phyloP scores from a whole-genome alignment of 202 grass and related monocot species.

The Zizania palustris region DNA sequence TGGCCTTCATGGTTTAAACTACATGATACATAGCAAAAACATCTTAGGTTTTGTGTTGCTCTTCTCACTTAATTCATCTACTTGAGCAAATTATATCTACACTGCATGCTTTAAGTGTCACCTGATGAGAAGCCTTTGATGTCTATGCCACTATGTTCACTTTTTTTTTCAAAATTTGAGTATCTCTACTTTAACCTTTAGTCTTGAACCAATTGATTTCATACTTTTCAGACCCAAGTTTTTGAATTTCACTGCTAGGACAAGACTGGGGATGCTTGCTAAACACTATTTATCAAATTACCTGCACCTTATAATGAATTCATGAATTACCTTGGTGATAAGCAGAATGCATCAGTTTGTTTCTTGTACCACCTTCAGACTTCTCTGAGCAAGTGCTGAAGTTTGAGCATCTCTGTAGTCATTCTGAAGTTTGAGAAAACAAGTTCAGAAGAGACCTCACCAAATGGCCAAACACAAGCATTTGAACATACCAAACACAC shows the following conservation, averaged over 20 bases:
- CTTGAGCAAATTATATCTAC: background rate
- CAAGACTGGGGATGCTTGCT: slow-evolving; percentile 84
- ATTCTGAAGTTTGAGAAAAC: slow-evolving; percentile 83
- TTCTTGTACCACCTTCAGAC: slow-evolving; percentile 92
- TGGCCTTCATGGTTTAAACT: background rate
- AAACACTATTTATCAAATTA: slow-evolving; percentile 90
- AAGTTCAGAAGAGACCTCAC: slow-evolving; percentile 58
- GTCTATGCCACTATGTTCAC: background rate
- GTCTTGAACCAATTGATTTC: slow-evolving; percentile 26
- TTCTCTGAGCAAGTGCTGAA: slow-evolving; percentile 92
- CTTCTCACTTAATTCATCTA: slow-evolving; percentile 13
- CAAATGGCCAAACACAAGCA: slow-evolving; percentile 45
- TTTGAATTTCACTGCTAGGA: slow-evolving; percentile 87
- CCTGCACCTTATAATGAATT: slow-evolving; percentile 86
- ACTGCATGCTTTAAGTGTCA: background rate
- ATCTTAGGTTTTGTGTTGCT: slow-evolving; percentile 6
- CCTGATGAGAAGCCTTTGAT: too few species aligned
- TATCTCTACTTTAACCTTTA: slow-evolving; percentile 10
- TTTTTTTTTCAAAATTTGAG: background rate
- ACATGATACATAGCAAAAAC: background rate
- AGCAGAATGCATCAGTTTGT: slow-evolving; percentile 90
- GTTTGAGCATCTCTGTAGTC: slow-evolving; percentile 95
- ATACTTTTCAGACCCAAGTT: slow-evolving; percentile 72
- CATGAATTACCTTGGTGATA: slow-evolving; percentile 95
- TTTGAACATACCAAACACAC: slow-evolving; percentile 27